Evolutionary conservation across 2,329 filamentous ascomycete genomes (phyloP).

Genomic region (Aspergillus proliferans): DNA sequence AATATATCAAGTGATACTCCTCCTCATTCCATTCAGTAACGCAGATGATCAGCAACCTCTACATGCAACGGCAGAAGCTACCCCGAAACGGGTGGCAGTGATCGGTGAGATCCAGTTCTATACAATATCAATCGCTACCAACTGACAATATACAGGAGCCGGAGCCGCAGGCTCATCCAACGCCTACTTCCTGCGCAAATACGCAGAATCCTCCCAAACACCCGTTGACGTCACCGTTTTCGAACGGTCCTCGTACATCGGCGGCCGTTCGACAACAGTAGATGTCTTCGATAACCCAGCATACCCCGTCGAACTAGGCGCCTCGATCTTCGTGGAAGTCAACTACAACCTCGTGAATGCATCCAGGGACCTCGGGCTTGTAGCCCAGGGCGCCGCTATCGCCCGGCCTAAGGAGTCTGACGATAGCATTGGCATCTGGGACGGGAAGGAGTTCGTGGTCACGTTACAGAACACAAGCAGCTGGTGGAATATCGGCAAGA

Average conservation of each 20-base stretch:
- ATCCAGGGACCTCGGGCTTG: constrained; percentile 63
- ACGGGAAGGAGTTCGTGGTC: constrained; percentile 69
- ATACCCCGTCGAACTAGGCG: constrained; percentile 76
- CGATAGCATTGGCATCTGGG: constrained; percentile 70
- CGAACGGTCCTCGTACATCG: constrained; percentile 70
- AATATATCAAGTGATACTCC: constrained; percentile 8
- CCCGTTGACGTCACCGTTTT: constrained; percentile 78
- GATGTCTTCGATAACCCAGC: constrained; percentile 62
- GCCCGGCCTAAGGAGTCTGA: constrained; percentile 41
- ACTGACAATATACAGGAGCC: constrained; percentile 55
- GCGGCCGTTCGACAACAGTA: constrained; percentile 82
- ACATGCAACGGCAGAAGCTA: constrained; percentile 4
- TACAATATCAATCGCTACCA: neutral
- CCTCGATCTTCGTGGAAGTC: constrained; percentile 80
- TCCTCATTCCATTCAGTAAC: constrained; percentile 13
- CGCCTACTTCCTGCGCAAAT: constrained; percentile 73
- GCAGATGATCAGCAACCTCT: constrained; percentile 22
- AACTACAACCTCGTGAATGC: constrained; percentile 79
- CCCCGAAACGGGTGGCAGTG: constrained; percentile 28
- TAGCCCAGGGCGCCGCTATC: constrained; percentile 43
- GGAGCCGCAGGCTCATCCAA: constrained; percentile 82
- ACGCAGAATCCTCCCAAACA: constrained; percentile 55
- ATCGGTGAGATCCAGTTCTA: constrained; percentile 22
- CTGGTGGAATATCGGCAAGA: constrained; percentile 75
- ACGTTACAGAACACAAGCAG: constrained; percentile 54